Base-by-base conservation (phyloP, 1,284 basidiomycete genomes). In the Sphaerobolus stellatus region DNA sequence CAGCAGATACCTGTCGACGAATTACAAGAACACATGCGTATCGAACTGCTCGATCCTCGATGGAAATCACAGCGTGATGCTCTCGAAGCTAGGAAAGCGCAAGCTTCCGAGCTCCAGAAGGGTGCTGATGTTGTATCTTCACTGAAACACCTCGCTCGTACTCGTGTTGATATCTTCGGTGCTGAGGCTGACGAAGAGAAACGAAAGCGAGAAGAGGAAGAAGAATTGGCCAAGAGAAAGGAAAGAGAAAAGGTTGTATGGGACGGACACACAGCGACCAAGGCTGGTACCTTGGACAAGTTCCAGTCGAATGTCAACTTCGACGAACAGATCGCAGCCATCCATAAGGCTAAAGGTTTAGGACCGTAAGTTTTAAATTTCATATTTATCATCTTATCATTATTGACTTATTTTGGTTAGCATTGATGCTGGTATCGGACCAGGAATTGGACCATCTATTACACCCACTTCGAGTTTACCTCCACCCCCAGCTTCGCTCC, bases 21-120 rank as follows among this genome's bases (percentile, higher is more conserved):
- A 70, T 80, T 99, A 58, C 86, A 94, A 62, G 95, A 99, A 68
- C 97, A 99, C 72, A 96, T 98, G 81, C 91, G 97, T 66, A 98
- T 99, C 70, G 97, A 99, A 71, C 75, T 98, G 48, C 83, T 99
- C 64, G 95, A 99, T 73, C 97, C 97, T 38, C 86, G 89, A 66
- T 98, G 94, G 94, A 97, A 97, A 70, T 92, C 94, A 57, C 92
- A 96, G 68, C 90, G 94, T 63, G 88, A 93, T 64, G 80, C 75
- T 18, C 75, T 94, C 64, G 94, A 98, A 67, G 81, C 86, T 47
- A 89, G 94, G 67, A 91, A 92, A 64, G 90, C 90, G 6, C 94
- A 97, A 68, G 86, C 92, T 7, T 91, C 90, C 40, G 89, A 96
- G 67, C 77, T 95, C 27, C 86, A 92, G 66, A 84, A 88, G 56